phyloP scores from a whole-genome alignment of 805 yeast species.

The Candida cerambycidarum region DNA sequence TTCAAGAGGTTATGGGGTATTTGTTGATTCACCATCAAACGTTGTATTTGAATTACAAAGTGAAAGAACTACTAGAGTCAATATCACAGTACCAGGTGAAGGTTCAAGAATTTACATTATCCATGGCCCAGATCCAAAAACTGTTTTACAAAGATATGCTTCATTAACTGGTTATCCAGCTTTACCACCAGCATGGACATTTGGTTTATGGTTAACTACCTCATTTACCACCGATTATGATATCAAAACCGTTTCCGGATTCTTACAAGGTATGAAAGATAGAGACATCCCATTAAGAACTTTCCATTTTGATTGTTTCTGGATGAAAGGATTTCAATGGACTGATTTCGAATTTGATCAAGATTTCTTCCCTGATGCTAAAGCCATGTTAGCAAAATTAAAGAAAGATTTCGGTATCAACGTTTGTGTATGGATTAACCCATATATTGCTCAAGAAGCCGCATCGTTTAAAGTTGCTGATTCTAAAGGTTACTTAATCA shows the following conservation, averaged over 20 bases:
- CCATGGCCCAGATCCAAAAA: slow-evolving; percentile 32
- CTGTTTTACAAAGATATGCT: slow-evolving; percentile 26
- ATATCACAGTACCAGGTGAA: slow-evolving; percentile 34
- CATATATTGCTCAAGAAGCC: slow-evolving; percentile 38
- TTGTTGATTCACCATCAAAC: slow-evolving; percentile 30
- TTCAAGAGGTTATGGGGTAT: slow-evolving; percentile 34
- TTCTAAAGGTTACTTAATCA: slow-evolving; percentile 28
- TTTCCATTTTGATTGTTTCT: slow-evolving; percentile 39
- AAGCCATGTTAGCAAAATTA: slow-evolving; percentile 23
- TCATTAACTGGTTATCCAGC: slow-evolving; percentile 34
- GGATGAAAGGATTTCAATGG: slow-evolving; percentile 44
- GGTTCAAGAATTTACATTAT: slow-evolving; percentile 28
- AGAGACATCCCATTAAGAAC: slow-evolving; percentile 33
- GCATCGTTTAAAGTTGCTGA: slow-evolving; percentile 30
- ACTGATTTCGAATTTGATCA: slow-evolving; percentile 39
- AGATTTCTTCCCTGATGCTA: slow-evolving; percentile 32
- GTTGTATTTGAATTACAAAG: slow-evolving; percentile 35
- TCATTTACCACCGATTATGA: slow-evolving; percentile 40
- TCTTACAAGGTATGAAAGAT: slow-evolving; percentile 35
- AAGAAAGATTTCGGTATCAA: slow-evolving; percentile 28
- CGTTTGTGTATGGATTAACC: slow-evolving; percentile 39
- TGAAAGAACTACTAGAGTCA: slow-evolving; percentile 37
- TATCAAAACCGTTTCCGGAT: slow-evolving; percentile 28
- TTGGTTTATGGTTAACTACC: slow-evolving; percentile 40
- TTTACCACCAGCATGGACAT: slow-evolving; percentile 38